These are phyloP conservation scores for Russula abietina DNA, from an alignment of 768 basidiomycete genomes.

Conservation along the genomic window DNA sequence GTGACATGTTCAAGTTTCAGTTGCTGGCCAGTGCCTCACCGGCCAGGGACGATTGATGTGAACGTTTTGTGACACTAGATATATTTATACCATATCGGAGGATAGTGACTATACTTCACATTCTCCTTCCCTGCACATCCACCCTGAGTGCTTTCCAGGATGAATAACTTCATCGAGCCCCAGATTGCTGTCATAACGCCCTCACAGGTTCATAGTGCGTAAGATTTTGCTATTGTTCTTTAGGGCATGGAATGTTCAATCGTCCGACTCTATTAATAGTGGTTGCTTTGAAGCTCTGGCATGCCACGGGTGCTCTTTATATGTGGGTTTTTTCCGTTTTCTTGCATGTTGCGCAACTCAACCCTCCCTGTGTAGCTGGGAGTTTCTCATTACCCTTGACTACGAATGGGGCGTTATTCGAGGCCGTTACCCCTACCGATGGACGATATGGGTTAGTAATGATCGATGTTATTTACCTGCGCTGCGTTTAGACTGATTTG, in stretches of 20 bases:
- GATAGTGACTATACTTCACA: not conserved
- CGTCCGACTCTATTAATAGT: not conserved
- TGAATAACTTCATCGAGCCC: not conserved
- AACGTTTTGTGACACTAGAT: no score
- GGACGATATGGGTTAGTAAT: not conserved
- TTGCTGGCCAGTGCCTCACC: not conserved
- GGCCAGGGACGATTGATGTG: not conserved
- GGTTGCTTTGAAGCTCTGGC: not conserved
- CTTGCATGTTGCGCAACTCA: not conserved
- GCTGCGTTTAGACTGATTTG: not conserved
- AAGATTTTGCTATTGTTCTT: not conserved
- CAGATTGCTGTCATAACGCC: not conserved
- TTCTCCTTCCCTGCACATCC: not conserved
- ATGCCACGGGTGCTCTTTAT: not conserved
- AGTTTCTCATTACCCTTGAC: not conserved
- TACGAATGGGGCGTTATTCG: not conserved
- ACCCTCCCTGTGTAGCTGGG: not conserved
- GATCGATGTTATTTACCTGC: not conserved
- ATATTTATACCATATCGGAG: not conserved
- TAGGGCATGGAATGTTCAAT: not conserved
- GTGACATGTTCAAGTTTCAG: not conserved
- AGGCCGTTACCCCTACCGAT: not conserved
- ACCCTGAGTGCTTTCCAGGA: not conserved
- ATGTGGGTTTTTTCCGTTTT: not conserved
- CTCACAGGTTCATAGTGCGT: not conserved